Conservation (phyloP, 1,284 basidiomycete species). For the Trametes hirsuta region DNA sequence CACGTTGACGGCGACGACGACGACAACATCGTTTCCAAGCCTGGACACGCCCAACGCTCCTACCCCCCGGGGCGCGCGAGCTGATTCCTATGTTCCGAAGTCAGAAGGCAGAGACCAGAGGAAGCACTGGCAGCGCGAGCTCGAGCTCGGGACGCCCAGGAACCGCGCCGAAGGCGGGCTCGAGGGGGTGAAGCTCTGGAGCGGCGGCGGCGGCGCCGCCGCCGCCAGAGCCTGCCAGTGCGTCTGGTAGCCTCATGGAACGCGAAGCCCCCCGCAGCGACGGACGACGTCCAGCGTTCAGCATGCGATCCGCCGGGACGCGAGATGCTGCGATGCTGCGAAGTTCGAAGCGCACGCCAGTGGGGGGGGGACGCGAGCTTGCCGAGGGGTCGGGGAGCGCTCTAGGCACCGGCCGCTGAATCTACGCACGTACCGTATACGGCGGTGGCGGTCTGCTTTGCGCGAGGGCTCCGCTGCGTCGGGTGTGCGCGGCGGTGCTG, state of each 20-base stretch:
- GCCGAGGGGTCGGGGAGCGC: neutral
- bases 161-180: too few species aligned
- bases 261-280: neutral
- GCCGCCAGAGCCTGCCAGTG: neutral
- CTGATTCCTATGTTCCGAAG: too few species aligned
- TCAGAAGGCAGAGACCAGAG: too few species aligned
- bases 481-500: neutral
- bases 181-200: too few species aligned
- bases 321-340: neutral
- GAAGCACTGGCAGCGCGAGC: too few species aligned
- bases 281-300: neutral
- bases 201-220: too few species aligned
- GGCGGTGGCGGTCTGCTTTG: too few species aligned
- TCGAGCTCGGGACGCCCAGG: too few species aligned
- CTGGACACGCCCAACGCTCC: neutral
- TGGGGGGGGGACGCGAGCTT: too few species aligned
- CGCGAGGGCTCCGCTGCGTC: neutral
- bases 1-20: neutral
- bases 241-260: constrained; percentile 9
- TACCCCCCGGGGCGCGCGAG: too few species aligned
- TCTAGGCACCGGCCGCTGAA: neutral
- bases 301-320: constrained; percentile 1
- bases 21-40: neutral
- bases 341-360: neutral
- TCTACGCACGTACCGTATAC: neutral